Conservation (phyloP, 345 rosid species). For the Gossypium anomalum region DNA sequence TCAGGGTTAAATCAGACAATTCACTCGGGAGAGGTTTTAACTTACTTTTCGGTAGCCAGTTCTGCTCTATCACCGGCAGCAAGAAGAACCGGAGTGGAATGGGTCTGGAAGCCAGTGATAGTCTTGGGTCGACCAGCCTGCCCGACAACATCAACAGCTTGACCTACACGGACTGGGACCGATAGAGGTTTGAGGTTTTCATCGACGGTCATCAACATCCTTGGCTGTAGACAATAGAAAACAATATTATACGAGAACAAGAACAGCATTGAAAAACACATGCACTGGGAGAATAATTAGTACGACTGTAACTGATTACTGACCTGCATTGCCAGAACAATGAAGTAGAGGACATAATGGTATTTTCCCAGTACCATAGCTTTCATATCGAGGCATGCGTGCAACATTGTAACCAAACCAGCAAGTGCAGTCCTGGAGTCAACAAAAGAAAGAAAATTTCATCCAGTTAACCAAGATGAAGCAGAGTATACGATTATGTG, state of each 20-base stretch:
- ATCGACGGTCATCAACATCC: slow-evolving; percentile 90
- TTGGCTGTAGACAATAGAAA: slow-evolving; percentile 48
- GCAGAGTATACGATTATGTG: neutral
- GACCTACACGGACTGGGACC: slow-evolving; percentile 90
- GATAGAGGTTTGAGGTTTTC: slow-evolving; percentile 75
- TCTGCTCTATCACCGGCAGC: slow-evolving; percentile 98
- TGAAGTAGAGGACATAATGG: slow-evolving; percentile 84
- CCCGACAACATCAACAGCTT: slow-evolving; percentile 96
- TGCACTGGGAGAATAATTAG: neutral
- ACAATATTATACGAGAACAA: neutral
- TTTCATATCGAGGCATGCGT: slow-evolving; percentile 92
- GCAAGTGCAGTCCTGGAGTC: slow-evolving; percentile 73
- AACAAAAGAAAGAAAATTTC: neutral
- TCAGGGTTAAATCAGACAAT: neutral
- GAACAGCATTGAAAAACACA: neutral
- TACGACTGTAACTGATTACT: neutral
- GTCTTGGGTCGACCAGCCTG: slow-evolving; percentile 98
- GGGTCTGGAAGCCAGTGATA: slow-evolving; percentile 95
- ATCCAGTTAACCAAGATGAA: neutral
- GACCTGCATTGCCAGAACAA: slow-evolving; percentile 96
- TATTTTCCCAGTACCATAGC: slow-evolving; percentile 76
- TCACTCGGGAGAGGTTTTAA: neutral
- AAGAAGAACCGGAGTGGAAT: slow-evolving; percentile 87
- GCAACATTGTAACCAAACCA: slow-evolving; percentile 69
- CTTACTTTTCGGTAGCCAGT: slow-evolving; percentile 89